A percentile compares a stretch with the other conserved stretches of the same genome.
Conservation (phyloP, 306 rosid genomes). For the Dryas drummondii region DNA sequence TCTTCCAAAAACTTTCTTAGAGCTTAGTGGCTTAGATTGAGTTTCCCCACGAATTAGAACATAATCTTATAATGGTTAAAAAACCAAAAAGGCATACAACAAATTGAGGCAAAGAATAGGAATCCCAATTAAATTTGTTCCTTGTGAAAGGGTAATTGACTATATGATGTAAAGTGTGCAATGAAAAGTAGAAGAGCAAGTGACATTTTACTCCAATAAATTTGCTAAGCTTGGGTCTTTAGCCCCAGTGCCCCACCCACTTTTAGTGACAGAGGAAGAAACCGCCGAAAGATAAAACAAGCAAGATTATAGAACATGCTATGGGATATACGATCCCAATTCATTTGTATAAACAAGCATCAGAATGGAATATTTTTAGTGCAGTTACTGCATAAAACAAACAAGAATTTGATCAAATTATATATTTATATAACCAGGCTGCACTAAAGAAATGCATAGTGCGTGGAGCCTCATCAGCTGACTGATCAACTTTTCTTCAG, state of each 20-base stretch:
- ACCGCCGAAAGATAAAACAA: conserved; percentile 27
- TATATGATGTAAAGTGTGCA: conserved; percentile 2
- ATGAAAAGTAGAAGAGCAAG: neutral
- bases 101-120: neutral
- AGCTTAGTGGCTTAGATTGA: conserved; percentile 3
- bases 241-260: neutral
- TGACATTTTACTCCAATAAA: neutral
- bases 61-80: neutral
- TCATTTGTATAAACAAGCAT: conserved; percentile 16
- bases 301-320: conserved; percentile 9
- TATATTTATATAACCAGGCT: neutral
- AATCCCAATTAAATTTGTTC: neutral
- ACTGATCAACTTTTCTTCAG: conserved; percentile 14
- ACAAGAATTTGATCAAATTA: conserved; percentile 4
- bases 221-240: neutral
- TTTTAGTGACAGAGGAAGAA: neutral
- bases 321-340: conserved; percentile 31
- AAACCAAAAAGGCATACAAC: neutral
- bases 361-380: conserved; percentile 17
- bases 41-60: conserved; percentile 10
- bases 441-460: conserved; percentile 25
- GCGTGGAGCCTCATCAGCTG: conserved; percentile 36
- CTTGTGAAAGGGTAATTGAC: neutral
- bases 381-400: conserved; percentile 18
- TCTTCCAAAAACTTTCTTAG: neutral